Evolutionary conservation across 2,329 filamentous ascomycete species (phyloP), one percentile per base, ranked within the genome.

Genomic region (Fusarium bulbicola): DNA sequence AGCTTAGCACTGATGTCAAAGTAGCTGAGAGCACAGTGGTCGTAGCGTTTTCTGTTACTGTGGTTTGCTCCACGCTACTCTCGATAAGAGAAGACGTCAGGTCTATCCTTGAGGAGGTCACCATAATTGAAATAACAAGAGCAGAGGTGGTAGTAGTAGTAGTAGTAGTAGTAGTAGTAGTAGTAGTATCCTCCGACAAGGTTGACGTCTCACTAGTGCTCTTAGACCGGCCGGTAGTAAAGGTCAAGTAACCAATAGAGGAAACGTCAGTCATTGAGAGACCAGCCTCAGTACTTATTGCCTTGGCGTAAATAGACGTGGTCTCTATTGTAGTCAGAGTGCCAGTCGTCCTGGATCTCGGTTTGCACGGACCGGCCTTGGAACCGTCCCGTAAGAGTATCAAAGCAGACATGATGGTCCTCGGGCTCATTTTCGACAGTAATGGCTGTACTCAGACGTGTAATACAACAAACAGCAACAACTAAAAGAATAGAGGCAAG

Each of bases 271-370:
- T 30, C 45, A 8, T 30, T 20, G 43, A 14, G 43, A 20, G 43
- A 4, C 18, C 9, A 7, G 16, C 18, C 8, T 13, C 24, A 28
- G 24, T 28, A 47, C 18, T 30, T 15, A 4, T 21, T 21, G 20
- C 10, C 26, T n/a, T n/a, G 21, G 28, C 13, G 28, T 4, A n/a
- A 32, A 9, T 1, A 8, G 20, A n/a, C 20, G 28, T 12, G 0
- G 3, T 6, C 6, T n/a, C 26, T 4, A n/a, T 9, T 0, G 20
- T 49, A 16, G 6, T 49, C 20, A 30, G 2, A 0, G 7, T 8
- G 2, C 12, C 28, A 49, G 45, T 30, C 20, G 6, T 16, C 10
- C 28, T 47, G 20, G 14, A 1, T 21, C 45, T 47, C 13, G 14
- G 13, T 8, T 30, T 16, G 16, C 20, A 47, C 8, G 28, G 45